Conservation (phyloP, 768 basidiomycete species). For the Mrakia hoshinonis region DNA sequence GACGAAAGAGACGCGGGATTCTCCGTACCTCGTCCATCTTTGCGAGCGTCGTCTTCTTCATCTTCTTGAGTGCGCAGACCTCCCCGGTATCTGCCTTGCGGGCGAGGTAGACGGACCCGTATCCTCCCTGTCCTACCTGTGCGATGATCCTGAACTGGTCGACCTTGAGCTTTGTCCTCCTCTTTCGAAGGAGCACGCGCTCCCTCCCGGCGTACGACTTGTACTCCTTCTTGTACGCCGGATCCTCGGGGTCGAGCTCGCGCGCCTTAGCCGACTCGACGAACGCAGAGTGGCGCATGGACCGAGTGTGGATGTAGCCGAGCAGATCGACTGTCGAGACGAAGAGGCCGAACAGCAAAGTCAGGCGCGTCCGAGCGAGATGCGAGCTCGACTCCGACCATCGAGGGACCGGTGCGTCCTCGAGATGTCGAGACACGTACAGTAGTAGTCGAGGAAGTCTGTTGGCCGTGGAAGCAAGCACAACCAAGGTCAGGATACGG, state of each 20-base stretch:
- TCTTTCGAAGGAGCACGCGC: slow-evolving; percentile 78
- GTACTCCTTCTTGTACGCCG: slow-evolving; percentile 57
- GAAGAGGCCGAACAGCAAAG: neutral
- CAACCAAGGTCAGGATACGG: slow-evolving; percentile 24
- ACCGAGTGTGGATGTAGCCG: slow-evolving; percentile 77
- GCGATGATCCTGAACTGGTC: slow-evolving; percentile 98
- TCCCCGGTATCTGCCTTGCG: slow-evolving; percentile 91
- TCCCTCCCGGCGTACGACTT: slow-evolving; percentile 89
- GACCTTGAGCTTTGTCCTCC: slow-evolving; percentile 83
- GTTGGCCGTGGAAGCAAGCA: neutral
- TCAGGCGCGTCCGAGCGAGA: neutral
- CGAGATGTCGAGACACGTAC: slow-evolving; percentile 29
- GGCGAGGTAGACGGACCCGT: slow-evolving; percentile 94
- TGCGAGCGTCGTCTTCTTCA: slow-evolving; percentile 84
- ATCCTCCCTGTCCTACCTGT: slow-evolving; percentile 97
- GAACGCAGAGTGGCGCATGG: slow-evolving; percentile 61
- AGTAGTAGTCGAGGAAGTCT: slow-evolving; percentile 99
- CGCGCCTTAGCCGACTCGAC: slow-evolving; percentile 58
- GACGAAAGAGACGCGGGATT: no score
- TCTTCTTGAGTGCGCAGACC: slow-evolving; percentile 94
- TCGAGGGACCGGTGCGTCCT: no score
- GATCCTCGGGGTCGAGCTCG: slow-evolving; percentile 35
- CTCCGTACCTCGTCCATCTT: slow-evolving; percentile 91
- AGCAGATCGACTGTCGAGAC: slow-evolving; percentile 57
- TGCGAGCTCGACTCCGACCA: neutral